phyloP scores from a whole-genome alignment of 2,329 filamentous ascomycete species.

The Byssochlamys sp. region DNA sequence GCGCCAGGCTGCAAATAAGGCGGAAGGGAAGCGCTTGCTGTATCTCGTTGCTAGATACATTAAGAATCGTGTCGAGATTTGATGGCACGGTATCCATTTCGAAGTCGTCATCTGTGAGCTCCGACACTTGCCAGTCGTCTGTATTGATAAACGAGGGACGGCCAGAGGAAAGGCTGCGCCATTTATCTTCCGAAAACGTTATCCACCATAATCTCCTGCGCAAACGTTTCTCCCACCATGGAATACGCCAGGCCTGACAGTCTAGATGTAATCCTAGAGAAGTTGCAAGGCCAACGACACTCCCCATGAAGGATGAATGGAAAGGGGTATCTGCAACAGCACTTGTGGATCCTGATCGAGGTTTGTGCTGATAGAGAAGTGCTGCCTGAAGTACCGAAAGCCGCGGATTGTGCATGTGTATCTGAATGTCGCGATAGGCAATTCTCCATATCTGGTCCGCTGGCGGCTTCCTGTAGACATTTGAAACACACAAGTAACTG shows the following conservation, averaged over 20 bases:
- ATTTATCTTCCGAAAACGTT: conserved; percentile 32
- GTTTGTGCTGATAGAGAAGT: conserved; percentile 23
- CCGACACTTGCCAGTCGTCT: conserved; percentile 27
- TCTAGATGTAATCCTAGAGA: conserved; percentile 30
- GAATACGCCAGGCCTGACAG: conserved; percentile 29
- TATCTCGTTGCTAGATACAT: conserved; percentile 8
- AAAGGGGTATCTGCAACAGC: conserved; percentile 24
- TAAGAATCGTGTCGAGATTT: neutral
- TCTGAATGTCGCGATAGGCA: conserved; percentile 20
- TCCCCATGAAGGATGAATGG: conserved; percentile 30
- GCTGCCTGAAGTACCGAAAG: conserved; percentile 24
- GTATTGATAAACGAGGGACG: conserved; percentile 26
- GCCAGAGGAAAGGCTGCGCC: conserved; percentile 26
- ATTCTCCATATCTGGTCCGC: conserved; percentile 21
- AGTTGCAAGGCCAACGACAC: conserved; percentile 23
- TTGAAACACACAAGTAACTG: conserved; percentile 19
- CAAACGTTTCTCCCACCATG: conserved; percentile 29
- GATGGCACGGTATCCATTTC: conserved; percentile 10
- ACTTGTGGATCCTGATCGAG: conserved; percentile 12
- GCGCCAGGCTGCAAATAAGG: conserved; percentile 17
- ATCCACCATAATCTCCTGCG: conserved; percentile 33
- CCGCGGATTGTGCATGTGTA: conserved; percentile 24
- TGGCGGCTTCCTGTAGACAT: conserved; percentile 18
- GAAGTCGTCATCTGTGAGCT: conserved; percentile 22
- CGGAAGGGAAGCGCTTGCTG: conserved; percentile 19